These are phyloP conservation scores for Ascochyta viciae-villosae DNA, from an alignment of 2,329 filamentous ascomycete species.

Conservation along the genomic window DNA sequence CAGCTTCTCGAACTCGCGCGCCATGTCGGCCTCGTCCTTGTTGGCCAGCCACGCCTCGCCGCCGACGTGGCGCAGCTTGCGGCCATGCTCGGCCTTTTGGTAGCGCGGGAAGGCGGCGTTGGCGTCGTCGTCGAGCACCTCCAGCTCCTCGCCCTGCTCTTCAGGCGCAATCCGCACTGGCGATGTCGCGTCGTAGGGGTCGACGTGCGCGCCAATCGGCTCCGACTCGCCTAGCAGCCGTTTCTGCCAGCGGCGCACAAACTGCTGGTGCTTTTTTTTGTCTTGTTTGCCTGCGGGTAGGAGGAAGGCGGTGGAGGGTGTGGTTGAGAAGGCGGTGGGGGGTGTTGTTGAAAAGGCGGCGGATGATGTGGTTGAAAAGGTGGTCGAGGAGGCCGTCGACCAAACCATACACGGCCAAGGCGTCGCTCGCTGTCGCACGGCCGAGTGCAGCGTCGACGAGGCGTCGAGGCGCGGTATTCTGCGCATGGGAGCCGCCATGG, in stretches of 20 bases:
- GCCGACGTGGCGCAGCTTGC: slow-evolving; percentile 62
- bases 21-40: slow-evolving; percentile 38
- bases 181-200: slow-evolving; percentile 47
- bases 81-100: slow-evolving; percentile 15
- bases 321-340: slow-evolving; percentile 42
- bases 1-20: slow-evolving; percentile 45
- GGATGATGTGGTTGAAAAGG: slow-evolving; percentile 42
- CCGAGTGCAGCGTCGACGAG: slow-evolving; percentile 20
- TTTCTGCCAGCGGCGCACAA: slow-evolving; percentile 47
- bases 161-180: slow-evolving; percentile 46
- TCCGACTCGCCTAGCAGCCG: slow-evolving; percentile 45
- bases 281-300: slow-evolving; percentile 38
- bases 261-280: slow-evolving; percentile 47
- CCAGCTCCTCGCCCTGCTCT: slow-evolving; percentile 44
- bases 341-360: slow-evolving; percentile 7
- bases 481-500: slow-evolving; percentile 43
- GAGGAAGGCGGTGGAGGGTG: slow-evolving; percentile 32
- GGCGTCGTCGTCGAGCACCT: slow-evolving; percentile 39
- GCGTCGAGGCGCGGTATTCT: slow-evolving; percentile 47
- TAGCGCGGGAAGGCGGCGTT: slow-evolving; percentile 10
- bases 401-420: slow-evolving; percentile 18
- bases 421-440: slow-evolving; percentile 24
- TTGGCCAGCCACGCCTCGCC: slow-evolving; percentile 53
- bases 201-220: slow-evolving; percentile 47
- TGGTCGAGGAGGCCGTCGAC: slow-evolving; percentile 15